A percentile compares a stretch with the other conserved stretches of the same genome.
Conservation (phyloP, 106 monocot species). For the Acorus gramineus region DNA sequence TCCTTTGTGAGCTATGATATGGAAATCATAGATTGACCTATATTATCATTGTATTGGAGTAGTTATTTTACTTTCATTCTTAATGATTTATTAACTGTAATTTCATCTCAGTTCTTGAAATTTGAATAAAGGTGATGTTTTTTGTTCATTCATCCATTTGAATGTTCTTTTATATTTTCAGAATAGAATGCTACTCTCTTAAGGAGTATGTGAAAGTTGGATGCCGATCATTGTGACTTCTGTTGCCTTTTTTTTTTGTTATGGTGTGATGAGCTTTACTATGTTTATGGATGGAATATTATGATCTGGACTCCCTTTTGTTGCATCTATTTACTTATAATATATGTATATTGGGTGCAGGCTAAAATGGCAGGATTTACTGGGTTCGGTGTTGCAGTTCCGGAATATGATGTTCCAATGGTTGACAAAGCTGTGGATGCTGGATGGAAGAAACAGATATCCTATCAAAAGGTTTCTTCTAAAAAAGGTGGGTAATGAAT, state of each 20-base stretch:
- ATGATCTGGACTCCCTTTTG: background rate
- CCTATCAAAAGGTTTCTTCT: conserved; percentile 11
- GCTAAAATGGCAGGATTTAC: conserved; percentile 21
- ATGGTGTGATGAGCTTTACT: background rate
- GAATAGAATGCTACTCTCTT: too few species aligned
- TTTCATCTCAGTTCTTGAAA: too few species aligned
- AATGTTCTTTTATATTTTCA: too few species aligned
- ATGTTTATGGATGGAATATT: background rate
- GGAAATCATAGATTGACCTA: too few species aligned
- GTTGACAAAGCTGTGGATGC: conserved; percentile 61
- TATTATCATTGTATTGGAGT: too few species aligned
- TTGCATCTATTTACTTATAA: background rate
- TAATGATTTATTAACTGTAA: too few species aligned
- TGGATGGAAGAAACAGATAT: conserved; percentile 34
- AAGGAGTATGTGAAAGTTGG: too few species aligned
- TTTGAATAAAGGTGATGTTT: too few species aligned
- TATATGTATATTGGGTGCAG: conserved; percentile 6
- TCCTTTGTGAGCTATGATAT: too few species aligned
- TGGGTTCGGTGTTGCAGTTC: conserved; percentile 13
- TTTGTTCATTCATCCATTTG: too few species aligned
- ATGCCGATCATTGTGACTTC: conserved; percentile 2
- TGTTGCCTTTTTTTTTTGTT: background rate
- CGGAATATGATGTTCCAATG: conserved; percentile 29
- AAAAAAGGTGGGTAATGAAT: conserved; percentile 31
- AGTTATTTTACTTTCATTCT: too few species aligned